phyloP scores from a whole-genome alignment of 192 early-diverging fungal genomes.

The Podila verticillata region DNA sequence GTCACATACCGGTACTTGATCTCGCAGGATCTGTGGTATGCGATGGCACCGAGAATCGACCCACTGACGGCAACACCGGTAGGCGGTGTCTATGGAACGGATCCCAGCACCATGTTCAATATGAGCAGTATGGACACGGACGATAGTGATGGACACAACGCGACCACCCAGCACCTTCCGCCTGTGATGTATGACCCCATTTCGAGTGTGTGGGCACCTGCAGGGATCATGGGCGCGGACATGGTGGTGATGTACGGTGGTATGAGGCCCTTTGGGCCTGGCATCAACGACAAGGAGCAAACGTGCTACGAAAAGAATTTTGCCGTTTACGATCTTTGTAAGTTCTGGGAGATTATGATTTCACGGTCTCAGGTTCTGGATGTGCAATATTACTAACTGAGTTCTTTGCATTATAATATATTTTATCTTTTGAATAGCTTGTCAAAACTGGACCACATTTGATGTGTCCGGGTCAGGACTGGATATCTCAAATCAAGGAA shows the following conservation, averaged over 20 bases:
- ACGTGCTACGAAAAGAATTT: constrained; percentile 30
- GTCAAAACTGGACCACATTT: constrained; percentile 36
- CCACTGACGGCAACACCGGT: constrained; percentile 17
- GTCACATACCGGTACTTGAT: constrained; percentile 38
- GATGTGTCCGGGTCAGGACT: constrained; percentile 3
- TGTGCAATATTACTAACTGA: no score
- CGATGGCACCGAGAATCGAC: constrained; percentile 28
- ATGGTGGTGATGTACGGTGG: constrained; percentile 48
- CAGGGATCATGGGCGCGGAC: constrained; percentile 32
- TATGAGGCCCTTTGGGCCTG: constrained; percentile 29
- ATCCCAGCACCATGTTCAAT: not conserved
- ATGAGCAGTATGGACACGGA: not conserved
- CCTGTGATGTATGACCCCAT: constrained; percentile 43
- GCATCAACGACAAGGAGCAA: constrained; percentile 7
- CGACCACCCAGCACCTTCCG: not conserved
- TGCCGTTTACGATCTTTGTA: constrained; percentile 44
- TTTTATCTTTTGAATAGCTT: constrained; percentile 19
- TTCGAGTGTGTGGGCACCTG: constrained; percentile 38
- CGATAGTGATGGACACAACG: not conserved
- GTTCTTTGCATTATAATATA: no score
- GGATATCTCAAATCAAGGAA: not conserved
- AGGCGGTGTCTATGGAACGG: not conserved
- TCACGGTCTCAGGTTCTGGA: not conserved
- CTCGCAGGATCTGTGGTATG: constrained; percentile 43
- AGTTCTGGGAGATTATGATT: not conserved